Evolutionary conservation across 192 early-diverging fungal species (phyloP).

Genomic region (Coemansia sp.): DNA sequence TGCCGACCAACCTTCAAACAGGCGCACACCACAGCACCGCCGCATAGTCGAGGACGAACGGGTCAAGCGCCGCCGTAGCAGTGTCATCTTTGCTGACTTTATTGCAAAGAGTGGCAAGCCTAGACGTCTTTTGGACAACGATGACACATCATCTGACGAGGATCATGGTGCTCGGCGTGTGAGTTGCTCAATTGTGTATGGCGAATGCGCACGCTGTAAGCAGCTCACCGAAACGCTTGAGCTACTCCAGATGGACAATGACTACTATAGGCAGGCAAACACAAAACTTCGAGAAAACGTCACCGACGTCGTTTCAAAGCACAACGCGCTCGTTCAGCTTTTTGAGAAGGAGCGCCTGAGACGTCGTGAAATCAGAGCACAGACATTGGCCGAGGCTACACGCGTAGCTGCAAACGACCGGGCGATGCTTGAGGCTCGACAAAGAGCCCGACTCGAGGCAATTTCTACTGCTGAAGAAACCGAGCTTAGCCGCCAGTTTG

Average conservation of each 20-base stretch:
- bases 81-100: constrained; percentile 39
- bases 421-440: constrained; percentile 24
- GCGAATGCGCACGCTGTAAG: constrained; percentile 28
- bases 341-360: constrained; percentile 41
- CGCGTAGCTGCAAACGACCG: constrained; percentile 33
- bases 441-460: constrained; percentile 17
- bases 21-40: constrained; percentile 4
- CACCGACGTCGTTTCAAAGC: constrained; percentile 37
- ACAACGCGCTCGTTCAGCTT: constrained; percentile 51
- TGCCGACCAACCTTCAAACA: neutral
- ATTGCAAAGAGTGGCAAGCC: constrained; percentile 21
- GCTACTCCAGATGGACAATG: constrained; percentile 45
- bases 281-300: constrained; percentile 37
- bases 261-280: constrained; percentile 56
- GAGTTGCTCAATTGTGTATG: neutral
- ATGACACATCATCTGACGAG: neutral
- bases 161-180: neutral
- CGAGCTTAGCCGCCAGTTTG: constrained; percentile 16
- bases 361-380: constrained; percentile 22
- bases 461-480: neutral
- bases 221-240: constrained; percentile 41
- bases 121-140: neutral
- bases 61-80: constrained; percentile 35
- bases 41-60: constrained; percentile 26
- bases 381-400: constrained; percentile 22